Evolutionary conservation across 768 basidiomycete species (phyloP), one percentile per base, ranked within the genome.

Genomic region (Rhodotorula babjevae): DNA sequence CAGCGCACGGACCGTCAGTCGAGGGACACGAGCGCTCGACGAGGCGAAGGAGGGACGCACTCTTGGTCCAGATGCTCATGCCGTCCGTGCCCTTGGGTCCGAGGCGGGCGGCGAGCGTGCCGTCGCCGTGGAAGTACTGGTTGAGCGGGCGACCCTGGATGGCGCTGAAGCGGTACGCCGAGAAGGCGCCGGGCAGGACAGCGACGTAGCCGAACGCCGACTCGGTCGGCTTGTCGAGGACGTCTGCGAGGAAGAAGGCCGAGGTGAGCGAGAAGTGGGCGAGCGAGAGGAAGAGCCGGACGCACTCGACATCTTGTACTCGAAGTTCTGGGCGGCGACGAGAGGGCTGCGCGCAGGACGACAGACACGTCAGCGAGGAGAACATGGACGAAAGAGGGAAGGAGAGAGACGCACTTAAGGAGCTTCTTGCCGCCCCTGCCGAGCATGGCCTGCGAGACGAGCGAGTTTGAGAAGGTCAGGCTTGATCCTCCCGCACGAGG

Each of bases 21-120:
- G 6, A 4, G 27, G 36, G 10, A 10, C 50, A 2, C 23, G 4
- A 25, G 25, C 10, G 25, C 19, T 49, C 21, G 23, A 23, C 5
- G 50, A 52, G 27, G n/a, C n/a, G 3, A 46, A 46, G 3, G n/a
- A 56, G 19, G n/a, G 15, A 33, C 63, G n/a, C 47, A 67, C 77
- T 78, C 74, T 68, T 75, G 56, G 57, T 72, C 76, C 67, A 77
- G 72, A 76, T 76, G 69, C 75, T 78, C 81, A 81, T 90, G 58
- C 93, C 93, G 73, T 95, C 88, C 67, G 94, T 92, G 82, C 94
- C 95, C 83, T 96, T 94, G 36, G 87, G 83, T 19, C 95, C 95
- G 58, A 96, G 87, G 65, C 94, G 89, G 74, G 92, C 92, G 27
- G 94, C 93, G 78, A 96, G 83, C 42, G 89, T 90, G 80, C 90